Evolutionary conservation across 352 stramenopile genomes (phyloP).

Genomic region (Plasmopara muralis): DNA sequence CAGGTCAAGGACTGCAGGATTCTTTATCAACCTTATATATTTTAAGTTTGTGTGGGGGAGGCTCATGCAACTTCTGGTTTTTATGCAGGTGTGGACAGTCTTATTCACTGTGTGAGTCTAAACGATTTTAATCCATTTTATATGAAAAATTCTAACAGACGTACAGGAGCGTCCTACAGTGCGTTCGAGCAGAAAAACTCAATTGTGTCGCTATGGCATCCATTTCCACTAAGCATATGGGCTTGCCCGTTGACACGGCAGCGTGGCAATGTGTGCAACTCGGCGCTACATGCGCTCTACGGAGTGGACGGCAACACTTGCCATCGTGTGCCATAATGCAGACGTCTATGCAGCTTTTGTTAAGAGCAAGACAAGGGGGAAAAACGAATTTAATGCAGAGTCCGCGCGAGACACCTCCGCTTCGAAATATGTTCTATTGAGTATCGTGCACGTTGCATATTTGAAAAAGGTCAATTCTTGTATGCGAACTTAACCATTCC

Average conservation of each 20-base stretch:
- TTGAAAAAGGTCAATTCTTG: too few relatives aligned
- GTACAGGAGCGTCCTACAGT: slow-evolving; percentile 33
- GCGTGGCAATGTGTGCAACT: slow-evolving; percentile 40
- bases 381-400: slow-evolving; percentile 19
- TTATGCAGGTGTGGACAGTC: slow-evolving; percentile 38
- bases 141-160: slow-evolving; percentile 23
- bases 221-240: slow-evolving; percentile 60
- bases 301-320: slow-evolving; percentile 40
- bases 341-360: slow-evolving; percentile 35
- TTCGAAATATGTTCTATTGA: not conserved
- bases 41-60: slow-evolving; percentile 21
- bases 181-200: slow-evolving; percentile 32
- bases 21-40: slow-evolving; percentile 18
- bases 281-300: slow-evolving; percentile 42
- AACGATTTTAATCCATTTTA: slow-evolving; percentile 21
- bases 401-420: not conserved
- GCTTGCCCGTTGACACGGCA: slow-evolving; percentile 27
- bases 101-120: slow-evolving; percentile 57
- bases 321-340: slow-evolving; percentile 45
- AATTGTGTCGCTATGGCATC: slow-evolving; percentile 50
- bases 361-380: slow-evolving; percentile 18
- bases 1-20: slow-evolving; percentile 16
- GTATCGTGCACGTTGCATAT: too few relatives aligned
- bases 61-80: slow-evolving; percentile 41
- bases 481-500: too few relatives aligned